phyloP scores from a whole-genome alignment of 225 moss, liverwort and hornwort species.

The Straminergon stramineum region DNA sequence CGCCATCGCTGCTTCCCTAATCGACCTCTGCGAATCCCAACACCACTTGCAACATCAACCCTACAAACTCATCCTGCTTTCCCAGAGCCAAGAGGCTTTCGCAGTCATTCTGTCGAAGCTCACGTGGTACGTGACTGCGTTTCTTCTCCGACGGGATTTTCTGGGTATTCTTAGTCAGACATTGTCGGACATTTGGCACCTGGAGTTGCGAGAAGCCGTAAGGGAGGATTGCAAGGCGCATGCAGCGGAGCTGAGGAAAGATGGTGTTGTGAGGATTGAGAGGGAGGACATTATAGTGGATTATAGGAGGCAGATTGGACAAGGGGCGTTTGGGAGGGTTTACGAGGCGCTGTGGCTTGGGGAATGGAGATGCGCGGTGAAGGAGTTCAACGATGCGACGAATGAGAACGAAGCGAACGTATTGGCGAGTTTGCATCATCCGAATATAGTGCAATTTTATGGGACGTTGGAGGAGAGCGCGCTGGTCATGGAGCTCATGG shows the following conservation, averaged over 20 bases:
- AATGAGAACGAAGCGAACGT: neutral
- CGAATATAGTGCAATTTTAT: constrained; percentile 2
- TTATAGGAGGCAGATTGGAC: neutral
- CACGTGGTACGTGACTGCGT: constrained; percentile 5
- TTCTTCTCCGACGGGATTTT: neutral
- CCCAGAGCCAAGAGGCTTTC: neutral
- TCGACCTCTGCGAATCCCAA: neutral
- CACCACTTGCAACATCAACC: neutral
- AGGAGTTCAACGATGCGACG: neutral
- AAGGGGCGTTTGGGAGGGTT: constrained; percentile 7
- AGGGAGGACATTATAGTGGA: neutral
- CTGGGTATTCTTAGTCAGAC: neutral
- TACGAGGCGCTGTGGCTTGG: constrained; percentile 3
- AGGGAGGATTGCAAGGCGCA: neutral
- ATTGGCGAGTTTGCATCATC: constrained; percentile 4
- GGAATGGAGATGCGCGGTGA: constrained; percentile 5
- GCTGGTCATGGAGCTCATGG: constrained; percentile 22
- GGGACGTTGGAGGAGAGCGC: neutral
- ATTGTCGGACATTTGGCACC: neutral
- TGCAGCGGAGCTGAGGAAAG: neutral
- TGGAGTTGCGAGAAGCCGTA: constrained; percentile 3
- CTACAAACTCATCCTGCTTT: neutral
- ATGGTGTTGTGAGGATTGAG: neutral
- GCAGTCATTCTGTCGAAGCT: neutral
- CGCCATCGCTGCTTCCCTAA: neutral